These are phyloP conservation scores for Ceratobasidium sp. DNA, from an alignment of 1,284 basidiomycete genomes.

Conservation along the genomic window DNA sequence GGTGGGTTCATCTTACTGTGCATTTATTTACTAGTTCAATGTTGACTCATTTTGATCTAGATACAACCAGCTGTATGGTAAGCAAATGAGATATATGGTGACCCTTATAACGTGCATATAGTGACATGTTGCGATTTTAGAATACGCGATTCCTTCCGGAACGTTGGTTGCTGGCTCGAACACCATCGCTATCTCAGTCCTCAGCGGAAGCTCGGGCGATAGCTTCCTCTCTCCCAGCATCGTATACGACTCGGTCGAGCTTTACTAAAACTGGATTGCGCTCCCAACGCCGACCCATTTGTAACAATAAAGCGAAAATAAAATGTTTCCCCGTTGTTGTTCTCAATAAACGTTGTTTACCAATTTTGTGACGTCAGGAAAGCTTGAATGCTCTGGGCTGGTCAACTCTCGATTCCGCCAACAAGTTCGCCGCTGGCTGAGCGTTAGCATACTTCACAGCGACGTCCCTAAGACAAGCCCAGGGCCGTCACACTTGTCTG, in stretches of 20 bases:
- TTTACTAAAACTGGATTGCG: constrained; percentile 16
- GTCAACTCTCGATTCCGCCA: too few species aligned
- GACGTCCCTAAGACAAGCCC: too few species aligned
- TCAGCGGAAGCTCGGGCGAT: constrained; percentile 41
- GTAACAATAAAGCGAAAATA: background rate
- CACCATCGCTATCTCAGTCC: constrained; percentile 42
- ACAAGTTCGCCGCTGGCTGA: too few species aligned
- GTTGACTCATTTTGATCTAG: background rate
- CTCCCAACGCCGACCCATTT: background rate
- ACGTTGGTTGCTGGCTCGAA: constrained; percentile 39
- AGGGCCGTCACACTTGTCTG: too few species aligned
- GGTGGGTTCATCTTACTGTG: constrained; percentile 2
- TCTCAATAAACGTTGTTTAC: background rate
- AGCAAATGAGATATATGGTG: background rate
- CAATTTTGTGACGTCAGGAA: background rate
- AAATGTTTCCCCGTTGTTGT: background rate
- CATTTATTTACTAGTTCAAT: background rate
- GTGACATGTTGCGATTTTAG: background rate
- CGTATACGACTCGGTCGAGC: constrained; percentile 40
- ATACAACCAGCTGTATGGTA: constrained; percentile 25
- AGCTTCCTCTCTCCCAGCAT: constrained; percentile 44
- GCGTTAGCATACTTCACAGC: too few species aligned
- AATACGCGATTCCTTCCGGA: constrained; percentile 42
- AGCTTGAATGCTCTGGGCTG: too few species aligned
- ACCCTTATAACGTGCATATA: background rate